These are phyloP conservation scores for Suhomyces emberorum DNA, from an alignment of 805 yeast species.

Conservation along the genomic window DNA sequence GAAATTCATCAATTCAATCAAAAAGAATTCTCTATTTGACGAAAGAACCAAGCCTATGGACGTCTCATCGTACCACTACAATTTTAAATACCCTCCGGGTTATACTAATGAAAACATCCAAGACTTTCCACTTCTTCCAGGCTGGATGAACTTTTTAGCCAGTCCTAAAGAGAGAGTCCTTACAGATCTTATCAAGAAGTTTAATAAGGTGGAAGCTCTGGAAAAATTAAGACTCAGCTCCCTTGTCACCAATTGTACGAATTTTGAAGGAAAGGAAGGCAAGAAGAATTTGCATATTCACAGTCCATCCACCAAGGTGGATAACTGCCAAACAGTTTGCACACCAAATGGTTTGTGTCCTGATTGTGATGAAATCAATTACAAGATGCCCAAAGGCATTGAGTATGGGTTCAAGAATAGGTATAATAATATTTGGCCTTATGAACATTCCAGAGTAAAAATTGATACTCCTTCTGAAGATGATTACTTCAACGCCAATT, in stretches of 20 bases:
- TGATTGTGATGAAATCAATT: conserved; percentile 37
- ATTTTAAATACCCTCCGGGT: conserved; percentile 8
- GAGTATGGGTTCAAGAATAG: conserved; percentile 34
- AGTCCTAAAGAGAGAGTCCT: conserved; percentile 20
- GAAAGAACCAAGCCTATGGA: not conserved
- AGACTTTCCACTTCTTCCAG: conserved; percentile 20
- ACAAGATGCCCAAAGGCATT: conserved; percentile 41
- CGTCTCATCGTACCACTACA: conserved; percentile 5
- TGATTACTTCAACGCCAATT: conserved; percentile 47
- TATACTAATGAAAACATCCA: conserved; percentile 1
- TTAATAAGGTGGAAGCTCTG: conserved; percentile 35
- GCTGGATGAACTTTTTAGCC: conserved; percentile 30
- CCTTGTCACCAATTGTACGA: not conserved
- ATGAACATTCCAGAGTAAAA: conserved; percentile 46
- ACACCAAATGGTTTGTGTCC: conserved; percentile 43
- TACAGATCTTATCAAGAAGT: conserved; percentile 24
- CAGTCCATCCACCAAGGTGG: not conserved
- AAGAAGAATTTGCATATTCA: conserved; percentile 1
- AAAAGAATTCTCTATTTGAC: conserved; percentile 23
- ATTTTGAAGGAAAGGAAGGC: not conserved
- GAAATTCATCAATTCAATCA: conserved; percentile 35
- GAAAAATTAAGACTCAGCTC: conserved; percentile 36
- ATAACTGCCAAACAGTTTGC: conserved; percentile 20
- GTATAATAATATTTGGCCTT: conserved; percentile 47
- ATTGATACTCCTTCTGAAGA: conserved; percentile 24